phyloP scores from a whole-genome alignment of 208 protist genomes.

The Crithidia mellificae region DNA sequence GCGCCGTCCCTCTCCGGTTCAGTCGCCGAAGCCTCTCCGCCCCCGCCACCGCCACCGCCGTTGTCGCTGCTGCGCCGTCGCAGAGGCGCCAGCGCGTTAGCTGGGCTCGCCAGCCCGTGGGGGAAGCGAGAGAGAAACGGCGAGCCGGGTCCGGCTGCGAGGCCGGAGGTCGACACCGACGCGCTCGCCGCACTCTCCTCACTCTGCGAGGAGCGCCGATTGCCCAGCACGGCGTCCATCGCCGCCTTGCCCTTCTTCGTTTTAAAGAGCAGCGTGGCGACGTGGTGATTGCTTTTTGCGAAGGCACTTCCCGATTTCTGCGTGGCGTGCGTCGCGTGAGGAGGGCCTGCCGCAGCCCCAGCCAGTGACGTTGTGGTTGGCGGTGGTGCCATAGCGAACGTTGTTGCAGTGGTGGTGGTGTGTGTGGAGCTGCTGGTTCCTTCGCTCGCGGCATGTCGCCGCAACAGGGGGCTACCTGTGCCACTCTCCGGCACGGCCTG shows the following conservation, averaged over 20 bases:
- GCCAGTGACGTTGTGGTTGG: no score
- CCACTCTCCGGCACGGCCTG: neutral
- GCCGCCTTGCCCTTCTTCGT: slow-evolving; percentile 2
- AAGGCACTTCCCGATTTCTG: neutral
- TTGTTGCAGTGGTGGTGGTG: neutral
- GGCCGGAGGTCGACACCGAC: neutral
- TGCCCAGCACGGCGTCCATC: neutral
- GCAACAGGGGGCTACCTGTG: neutral
- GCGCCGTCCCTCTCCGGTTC: slow-evolving; percentile 3
- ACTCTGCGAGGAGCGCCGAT: slow-evolving; percentile 3
- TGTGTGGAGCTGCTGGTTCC: neutral
- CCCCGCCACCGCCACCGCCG: no score
- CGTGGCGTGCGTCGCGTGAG: neutral
- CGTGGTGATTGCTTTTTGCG: neutral
- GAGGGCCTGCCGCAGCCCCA: no score
- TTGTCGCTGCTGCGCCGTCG: slow-evolving; percentile 2
- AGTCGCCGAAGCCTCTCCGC: neutral
- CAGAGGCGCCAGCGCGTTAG: slow-evolving; percentile 2
- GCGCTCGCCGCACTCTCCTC: slow-evolving; percentile 3
- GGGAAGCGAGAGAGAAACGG: neutral
- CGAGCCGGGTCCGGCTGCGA: neutral
- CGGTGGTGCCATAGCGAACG: neutral
- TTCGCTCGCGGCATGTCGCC: slow-evolving; percentile 12
- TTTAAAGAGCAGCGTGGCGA: slow-evolving; percentile 16
- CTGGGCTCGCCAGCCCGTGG: neutral